Conservation (phyloP, 2,329 filamentous ascomycete genomes). For the Rhynchosporium graminicola region DNA sequence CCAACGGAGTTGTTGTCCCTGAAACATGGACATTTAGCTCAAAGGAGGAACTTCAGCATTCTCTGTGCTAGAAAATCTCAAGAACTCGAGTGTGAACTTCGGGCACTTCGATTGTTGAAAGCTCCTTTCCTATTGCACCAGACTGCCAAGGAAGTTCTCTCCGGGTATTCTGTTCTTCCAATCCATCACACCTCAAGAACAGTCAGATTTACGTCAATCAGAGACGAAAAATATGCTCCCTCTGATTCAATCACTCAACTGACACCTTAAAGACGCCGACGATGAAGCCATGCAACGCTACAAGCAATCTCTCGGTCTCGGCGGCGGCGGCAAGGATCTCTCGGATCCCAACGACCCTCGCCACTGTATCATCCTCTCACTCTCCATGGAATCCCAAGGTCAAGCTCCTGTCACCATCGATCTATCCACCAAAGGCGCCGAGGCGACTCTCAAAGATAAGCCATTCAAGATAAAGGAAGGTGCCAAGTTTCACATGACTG, state of each 20-base stretch:
- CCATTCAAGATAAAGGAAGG: constrained; percentile 99
- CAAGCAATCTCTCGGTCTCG: constrained; percentile 93
- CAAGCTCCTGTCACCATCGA: constrained; percentile 87
- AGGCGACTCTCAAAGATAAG: constrained; percentile 79
- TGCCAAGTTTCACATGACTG: constrained; percentile 90
- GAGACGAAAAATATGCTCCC: neutral
- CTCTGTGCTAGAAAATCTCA: neutral
- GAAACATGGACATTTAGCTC: constrained; percentile 1
- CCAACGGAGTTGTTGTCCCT: neutral
- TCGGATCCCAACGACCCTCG: constrained; percentile 80
- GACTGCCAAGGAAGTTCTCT: too few relatives aligned
- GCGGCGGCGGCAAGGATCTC: constrained; percentile 67
- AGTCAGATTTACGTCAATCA: neutral
- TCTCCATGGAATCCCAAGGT: constrained; percentile 83
- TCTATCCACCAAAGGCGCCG: constrained; percentile 70
- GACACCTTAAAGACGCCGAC: constrained; percentile 44
- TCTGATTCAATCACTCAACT: constrained; percentile 6
- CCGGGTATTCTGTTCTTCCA: neutral
- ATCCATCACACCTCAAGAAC: neutral
- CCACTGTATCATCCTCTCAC: constrained; percentile 88
- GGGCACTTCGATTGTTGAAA: too few relatives aligned
- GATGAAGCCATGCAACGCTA: constrained; percentile 97
- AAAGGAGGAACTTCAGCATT: neutral
- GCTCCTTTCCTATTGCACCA: too few relatives aligned
- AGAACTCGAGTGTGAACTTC: neutral